Percentiles rank a stretch among this genome's conserved stretches.
These are phyloP conservation scores for Geotrichum reessii DNA, from an alignment of 1,139 yeast species.

Conservation along the genomic window DNA sequence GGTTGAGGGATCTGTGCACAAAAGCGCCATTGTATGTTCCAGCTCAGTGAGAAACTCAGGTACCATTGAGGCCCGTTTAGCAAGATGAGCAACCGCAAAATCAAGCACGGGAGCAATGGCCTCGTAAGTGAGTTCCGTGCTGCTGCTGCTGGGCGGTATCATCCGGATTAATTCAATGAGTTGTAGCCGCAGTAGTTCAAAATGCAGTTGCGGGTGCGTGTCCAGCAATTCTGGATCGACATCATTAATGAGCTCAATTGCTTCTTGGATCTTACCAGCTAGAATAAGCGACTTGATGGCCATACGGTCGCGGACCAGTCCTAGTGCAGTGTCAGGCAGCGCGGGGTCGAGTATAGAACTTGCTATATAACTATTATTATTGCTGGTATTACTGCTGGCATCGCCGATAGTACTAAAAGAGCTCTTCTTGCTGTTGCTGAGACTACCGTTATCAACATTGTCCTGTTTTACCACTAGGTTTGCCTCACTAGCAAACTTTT, in stretches of 20 bases:
- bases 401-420: background rate
- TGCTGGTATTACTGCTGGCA: background rate
- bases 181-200: slow-evolving; percentile 37
- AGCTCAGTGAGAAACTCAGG: slow-evolving; percentile 34
- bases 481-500: slow-evolving; percentile 37
- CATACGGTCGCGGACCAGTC: slow-evolving; percentile 26
- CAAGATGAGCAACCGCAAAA: slow-evolving; percentile 38
- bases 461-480: slow-evolving; percentile 19
- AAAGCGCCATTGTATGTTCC: slow-evolving; percentile 40
- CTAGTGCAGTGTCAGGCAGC: no score
- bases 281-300: slow-evolving; percentile 34
- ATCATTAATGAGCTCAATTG: slow-evolving; percentile 39
- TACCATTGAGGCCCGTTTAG: slow-evolving; percentile 35
- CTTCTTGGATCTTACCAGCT: slow-evolving; percentile 35
- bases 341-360: background rate
- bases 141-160: slow-evolving; percentile 22
- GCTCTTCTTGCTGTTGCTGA: background rate
- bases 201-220: slow-evolving; percentile 34
- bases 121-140: slow-evolving; percentile 5
- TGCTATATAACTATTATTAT: background rate
- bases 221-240: slow-evolving; percentile 38
- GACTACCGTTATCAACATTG: background rate
- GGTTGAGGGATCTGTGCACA: slow-evolving; percentile 36
- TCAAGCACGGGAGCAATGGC: slow-evolving; percentile 35
- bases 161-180: slow-evolving; percentile 39